Percentiles rank a stretch among this genome's conserved stretches.
Conservation (phyloP, 345 rosid species). For the Tarenaya hassleriana region DNA sequence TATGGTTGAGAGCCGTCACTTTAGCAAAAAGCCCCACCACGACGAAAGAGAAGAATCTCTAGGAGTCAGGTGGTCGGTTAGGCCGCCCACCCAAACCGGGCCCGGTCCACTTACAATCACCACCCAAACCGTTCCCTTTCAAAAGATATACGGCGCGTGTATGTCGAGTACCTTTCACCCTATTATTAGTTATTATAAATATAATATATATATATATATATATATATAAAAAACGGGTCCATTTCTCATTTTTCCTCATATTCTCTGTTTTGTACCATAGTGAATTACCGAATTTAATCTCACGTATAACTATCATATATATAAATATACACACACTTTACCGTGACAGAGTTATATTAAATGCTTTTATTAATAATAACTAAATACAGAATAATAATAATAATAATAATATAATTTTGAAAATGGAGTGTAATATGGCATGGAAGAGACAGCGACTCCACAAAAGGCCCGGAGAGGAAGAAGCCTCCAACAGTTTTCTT, state of each 20-base stretch:
- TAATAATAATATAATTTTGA: constrained; percentile 3
- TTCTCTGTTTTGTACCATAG: no score
- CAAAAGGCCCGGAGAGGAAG: constrained; percentile 22
- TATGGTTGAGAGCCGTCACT: constrained; percentile 24
- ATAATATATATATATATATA: no score
- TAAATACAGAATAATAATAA: no score
- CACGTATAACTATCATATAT: no score
- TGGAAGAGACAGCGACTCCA: no score
- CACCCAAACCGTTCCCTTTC: constrained; percentile 23
- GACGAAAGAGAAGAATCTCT: constrained; percentile 19
- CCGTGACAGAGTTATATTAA: no score
- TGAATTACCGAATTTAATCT: no score
- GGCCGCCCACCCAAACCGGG: constrained; percentile 27
- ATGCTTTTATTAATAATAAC: no score
- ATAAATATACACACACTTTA: not conserved
- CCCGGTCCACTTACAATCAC: constrained; percentile 32
- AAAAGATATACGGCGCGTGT: constrained; percentile 35
- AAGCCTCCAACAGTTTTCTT: constrained; percentile 34
- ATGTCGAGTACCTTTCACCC: constrained; percentile 32
- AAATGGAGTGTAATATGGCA: no score
- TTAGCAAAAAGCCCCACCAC: constrained; percentile 21
- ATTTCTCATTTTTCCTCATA: not conserved
- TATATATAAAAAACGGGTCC: no score
- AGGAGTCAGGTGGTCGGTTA: constrained; percentile 30
- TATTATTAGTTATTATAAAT: no score